Conservation (phyloP, 352 stramenopile genomes). For the Phytophthora pinifolia region DNA sequence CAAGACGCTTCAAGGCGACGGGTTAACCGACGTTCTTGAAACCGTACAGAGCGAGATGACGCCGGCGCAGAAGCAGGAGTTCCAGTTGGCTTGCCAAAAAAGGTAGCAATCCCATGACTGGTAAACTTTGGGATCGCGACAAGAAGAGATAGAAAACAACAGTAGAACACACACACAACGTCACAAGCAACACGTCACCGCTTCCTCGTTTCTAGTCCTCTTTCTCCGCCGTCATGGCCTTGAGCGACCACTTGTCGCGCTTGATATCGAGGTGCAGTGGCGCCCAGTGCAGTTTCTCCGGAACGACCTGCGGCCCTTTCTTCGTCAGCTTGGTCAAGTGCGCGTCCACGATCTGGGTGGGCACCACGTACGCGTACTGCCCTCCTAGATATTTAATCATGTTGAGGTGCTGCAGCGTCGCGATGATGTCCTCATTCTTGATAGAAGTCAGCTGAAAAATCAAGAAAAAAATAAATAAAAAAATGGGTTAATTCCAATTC, state of each 20-base stretch:
- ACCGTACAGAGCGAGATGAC: slow-evolving; percentile 71
- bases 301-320: slow-evolving; percentile 66
- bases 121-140: background rate
- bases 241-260: slow-evolving; percentile 86
- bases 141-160: slow-evolving; percentile 14
- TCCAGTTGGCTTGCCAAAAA: slow-evolving; percentile 41
- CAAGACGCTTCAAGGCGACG: slow-evolving; percentile 46
- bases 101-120: background rate
- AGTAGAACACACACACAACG: slow-evolving; percentile 16
- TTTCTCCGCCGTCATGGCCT: slow-evolving; percentile 69
- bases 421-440: slow-evolving; percentile 99
- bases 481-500: background rate
- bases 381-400: slow-evolving; percentile 99
- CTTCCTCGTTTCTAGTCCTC: slow-evolving; percentile 46
- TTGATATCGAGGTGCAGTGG: slow-evolving; percentile 84
- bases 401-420: slow-evolving; percentile 96
- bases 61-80: slow-evolving; percentile 48
- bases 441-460: slow-evolving; percentile 68
- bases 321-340: slow-evolving; percentile 79
- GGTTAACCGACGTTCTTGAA: slow-evolving; percentile 51
- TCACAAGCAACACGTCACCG: background rate
- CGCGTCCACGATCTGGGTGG: slow-evolving; percentile 90
- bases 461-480: background rate
- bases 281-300: slow-evolving; percentile 84
- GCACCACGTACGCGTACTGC: slow-evolving; percentile 97